These are phyloP conservation scores for Ophiognomonia clavigignenti-juglandacearum DNA, from an alignment of 2,329 filamentous ascomycete genomes.

Conservation along the genomic window DNA sequence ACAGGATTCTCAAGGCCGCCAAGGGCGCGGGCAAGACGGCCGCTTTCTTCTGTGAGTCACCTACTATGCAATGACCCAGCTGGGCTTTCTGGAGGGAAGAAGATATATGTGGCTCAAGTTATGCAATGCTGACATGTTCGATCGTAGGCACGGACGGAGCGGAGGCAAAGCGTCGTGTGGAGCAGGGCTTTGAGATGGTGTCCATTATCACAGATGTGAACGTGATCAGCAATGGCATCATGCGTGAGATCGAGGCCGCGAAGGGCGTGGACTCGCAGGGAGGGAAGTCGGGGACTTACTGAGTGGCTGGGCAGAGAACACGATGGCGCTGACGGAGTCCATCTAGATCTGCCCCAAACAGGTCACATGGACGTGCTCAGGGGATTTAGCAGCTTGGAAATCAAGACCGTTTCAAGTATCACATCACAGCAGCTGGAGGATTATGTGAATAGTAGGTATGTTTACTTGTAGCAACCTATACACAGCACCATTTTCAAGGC, in stretches of 20 bases:
- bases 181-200: slow-evolving; percentile 35
- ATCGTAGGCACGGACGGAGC: slow-evolving; percentile 26
- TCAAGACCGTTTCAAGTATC: too few relatives aligned
- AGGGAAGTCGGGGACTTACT: neutral
- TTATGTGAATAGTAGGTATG: too few relatives aligned
- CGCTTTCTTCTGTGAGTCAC: slow-evolving; percentile 34
- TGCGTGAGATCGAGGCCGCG: slow-evolving; percentile 26
- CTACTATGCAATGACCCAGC: neutral
- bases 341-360: too few relatives aligned
- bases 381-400: too few relatives aligned
- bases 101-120: neutral
- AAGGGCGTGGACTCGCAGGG: slow-evolving; percentile 18
- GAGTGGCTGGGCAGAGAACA: neutral
- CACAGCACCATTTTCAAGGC: too few relatives aligned
- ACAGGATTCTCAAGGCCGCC: slow-evolving; percentile 28
- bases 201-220: slow-evolving; percentile 32
- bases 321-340: too few relatives aligned
- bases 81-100: neutral
- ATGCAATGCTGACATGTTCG: neutral
- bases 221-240: slow-evolving; percentile 28
- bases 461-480: too few relatives aligned
- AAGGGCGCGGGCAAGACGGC: slow-evolving; percentile 32
- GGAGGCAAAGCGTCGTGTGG: slow-evolving; percentile 27
- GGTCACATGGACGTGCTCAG: too few relatives aligned
- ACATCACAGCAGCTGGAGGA: too few relatives aligned